phyloP scores from a whole-genome alignment of 352 stramenopile species.

The Pythium scleroteichum region DNA sequence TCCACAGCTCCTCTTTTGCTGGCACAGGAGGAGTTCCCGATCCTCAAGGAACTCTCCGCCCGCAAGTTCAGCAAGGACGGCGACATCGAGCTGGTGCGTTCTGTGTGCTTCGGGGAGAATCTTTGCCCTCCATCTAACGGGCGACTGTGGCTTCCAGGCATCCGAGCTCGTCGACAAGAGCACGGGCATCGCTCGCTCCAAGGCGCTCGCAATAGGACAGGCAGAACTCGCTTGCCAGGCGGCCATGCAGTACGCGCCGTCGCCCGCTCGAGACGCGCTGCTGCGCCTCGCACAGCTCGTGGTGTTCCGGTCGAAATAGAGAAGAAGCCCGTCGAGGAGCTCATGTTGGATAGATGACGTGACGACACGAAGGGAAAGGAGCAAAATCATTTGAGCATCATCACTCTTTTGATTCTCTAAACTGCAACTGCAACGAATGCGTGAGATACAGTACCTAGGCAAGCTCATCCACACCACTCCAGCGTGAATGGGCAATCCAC shows the following conservation, averaged over 20 bases:
- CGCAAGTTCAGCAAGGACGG: slow-evolving; percentile 92
- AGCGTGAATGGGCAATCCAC: too few relatives aligned
- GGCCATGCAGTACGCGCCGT: slow-evolving; percentile 85
- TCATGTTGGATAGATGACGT: slow-evolving; percentile 9
- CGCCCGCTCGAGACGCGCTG: slow-evolving; percentile 79
- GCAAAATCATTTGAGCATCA: not conserved
- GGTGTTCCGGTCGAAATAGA: slow-evolving; percentile 89
- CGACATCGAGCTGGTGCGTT: slow-evolving; percentile 88
- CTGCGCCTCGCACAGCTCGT: slow-evolving; percentile 87
- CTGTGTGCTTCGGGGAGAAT: slow-evolving; percentile 27
- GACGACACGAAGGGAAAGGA: not conserved
- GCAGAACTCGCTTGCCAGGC: slow-evolving; percentile 95
- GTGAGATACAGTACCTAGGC: not conserved
- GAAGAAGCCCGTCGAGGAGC: not conserved
- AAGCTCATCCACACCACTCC: too few relatives aligned
- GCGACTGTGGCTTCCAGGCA: slow-evolving; percentile 40
- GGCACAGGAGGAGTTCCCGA: slow-evolving; percentile 92
- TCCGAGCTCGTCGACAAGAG: slow-evolving; percentile 90
- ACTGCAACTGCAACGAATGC: slow-evolving; percentile 14
- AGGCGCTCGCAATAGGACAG: slow-evolving; percentile 95
- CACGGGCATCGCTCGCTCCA: slow-evolving; percentile 92
- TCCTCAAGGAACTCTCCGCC: slow-evolving; percentile 86
- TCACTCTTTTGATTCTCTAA: not conserved
- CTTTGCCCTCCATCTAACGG: slow-evolving; percentile 15
- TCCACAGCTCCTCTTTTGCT: slow-evolving; percentile 97